Evolutionary conservation across 2,329 filamentous ascomycete genomes (phyloP), one percentile per base, ranked within the genome.

Genomic region (Aspergillus sp.): DNA sequence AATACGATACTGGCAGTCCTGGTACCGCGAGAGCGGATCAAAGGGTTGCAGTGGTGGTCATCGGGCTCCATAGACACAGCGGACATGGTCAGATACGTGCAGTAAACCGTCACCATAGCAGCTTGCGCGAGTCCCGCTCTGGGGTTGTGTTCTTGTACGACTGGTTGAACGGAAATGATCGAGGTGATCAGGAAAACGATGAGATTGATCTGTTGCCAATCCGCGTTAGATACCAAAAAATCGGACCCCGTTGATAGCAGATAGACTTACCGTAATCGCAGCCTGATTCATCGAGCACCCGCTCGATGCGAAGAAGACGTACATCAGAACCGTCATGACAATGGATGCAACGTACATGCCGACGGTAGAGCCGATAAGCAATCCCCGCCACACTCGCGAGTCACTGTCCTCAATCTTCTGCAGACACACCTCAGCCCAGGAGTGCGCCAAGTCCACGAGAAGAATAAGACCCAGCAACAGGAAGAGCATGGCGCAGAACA

Each of bases 11-110:
- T 94, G 1, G 89, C 93, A 5, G 86, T 94, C 51, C 93, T 82
- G 7, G 91, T 93, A 50, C 88, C 89, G 52, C 86, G 86, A 5
- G 89, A 90, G 45, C 81, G 71, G 51, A 96, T 77, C 30, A 98
- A 77, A 6, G 93, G 93, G 69, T 98, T 98, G 80, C 93, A 98
- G 54, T 87, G 79, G 58, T 87, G 85, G 73, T 96, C 83, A 66
- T 97, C 91, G 0, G 93, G 93, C 61, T 98, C 91, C 93, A 98
- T 97, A 46, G 89, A 94, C 1, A 98, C 93, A 28, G 93, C 93
- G 2, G 90, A 96, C 82, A 98, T 88, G 56, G 93, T 98, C 46
- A 98, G 80, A 64, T 98, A 98, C 39, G 93, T 97, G 79, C 93
- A 98, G 76, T 98, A 98, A 48, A 95, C 81, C 12, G 90, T 88